These are phyloP conservation scores for Teratosphaeria destructans DNA, from an alignment of 2,329 filamentous ascomycete genomes.

Conservation along the genomic window DNA sequence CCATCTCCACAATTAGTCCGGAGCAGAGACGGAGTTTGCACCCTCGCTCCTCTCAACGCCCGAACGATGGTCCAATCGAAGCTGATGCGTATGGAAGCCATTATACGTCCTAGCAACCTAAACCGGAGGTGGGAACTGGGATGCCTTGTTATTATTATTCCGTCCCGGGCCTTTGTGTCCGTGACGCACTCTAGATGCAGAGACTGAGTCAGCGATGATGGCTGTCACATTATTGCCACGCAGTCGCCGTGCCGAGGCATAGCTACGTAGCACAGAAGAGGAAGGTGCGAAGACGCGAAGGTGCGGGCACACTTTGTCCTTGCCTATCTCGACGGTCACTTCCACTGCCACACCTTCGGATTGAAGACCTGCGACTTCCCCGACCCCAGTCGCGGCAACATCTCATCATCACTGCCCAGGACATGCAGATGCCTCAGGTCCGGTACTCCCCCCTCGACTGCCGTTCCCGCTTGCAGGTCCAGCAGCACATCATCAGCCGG, in stretches of 20 bases:
- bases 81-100: too few relatives aligned
- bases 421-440: not conserved
- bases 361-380: constrained; percentile 29
- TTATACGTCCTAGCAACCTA: too few relatives aligned
- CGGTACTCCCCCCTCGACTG: not conserved
- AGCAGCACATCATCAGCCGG: not conserved
- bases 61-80: too few relatives aligned
- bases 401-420: not conserved
- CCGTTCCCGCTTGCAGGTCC: not conserved
- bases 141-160: too few relatives aligned
- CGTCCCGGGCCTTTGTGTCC: too few relatives aligned
- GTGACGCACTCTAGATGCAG: too few relatives aligned
- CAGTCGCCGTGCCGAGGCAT: not conserved
- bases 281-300: not conserved
- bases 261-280: not conserved
- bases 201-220: too few relatives aligned
- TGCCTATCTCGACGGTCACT: not conserved
- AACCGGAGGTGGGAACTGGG: too few relatives aligned
- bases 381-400: not conserved
- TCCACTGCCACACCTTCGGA: not conserved
- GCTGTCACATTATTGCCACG: too few relatives aligned
- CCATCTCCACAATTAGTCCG: not conserved
- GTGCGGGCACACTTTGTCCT: not conserved
- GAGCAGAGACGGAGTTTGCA: not conserved
- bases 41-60: too few relatives aligned